Percentiles rank a stretch among this genome's conserved stretches.
Conservation (phyloP, 1,284 basidiomycete species). For the Blastosporella zonata region DNA sequence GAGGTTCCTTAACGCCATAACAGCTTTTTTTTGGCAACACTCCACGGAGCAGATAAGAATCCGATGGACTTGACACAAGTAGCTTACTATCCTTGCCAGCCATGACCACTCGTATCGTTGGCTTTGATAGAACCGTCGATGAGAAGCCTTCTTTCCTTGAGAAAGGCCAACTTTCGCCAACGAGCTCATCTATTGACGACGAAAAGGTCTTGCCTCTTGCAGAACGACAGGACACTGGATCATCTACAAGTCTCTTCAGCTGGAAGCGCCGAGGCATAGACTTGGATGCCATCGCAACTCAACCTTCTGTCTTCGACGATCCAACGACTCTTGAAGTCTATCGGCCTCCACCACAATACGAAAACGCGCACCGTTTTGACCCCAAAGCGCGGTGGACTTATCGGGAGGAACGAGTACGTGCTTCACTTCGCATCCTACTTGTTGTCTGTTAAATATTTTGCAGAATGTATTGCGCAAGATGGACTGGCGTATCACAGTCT, state of each 20-base stretch:
- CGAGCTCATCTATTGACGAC: constrained; percentile 19
- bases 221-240: constrained; percentile 7
- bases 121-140: constrained; percentile 5
- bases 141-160: constrained; percentile 22
- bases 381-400: constrained; percentile 69
- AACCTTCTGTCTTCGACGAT: constrained; percentile 60
- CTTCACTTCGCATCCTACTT: background rate
- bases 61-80: background rate
- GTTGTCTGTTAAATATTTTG: background rate
- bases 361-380: constrained; percentile 66
- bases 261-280: constrained; percentile 28
- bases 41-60: background rate
- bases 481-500: constrained; percentile 61
- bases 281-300: constrained; percentile 52
- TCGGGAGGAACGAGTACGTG: constrained; percentile 56
- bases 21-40: background rate
- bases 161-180: constrained; percentile 20
- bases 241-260: background rate
- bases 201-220: constrained; percentile 30
- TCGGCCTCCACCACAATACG: constrained; percentile 53
- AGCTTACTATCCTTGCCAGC: background rate
- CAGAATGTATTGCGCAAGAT: constrained; percentile 57
- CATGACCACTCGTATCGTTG: constrained; percentile 25
- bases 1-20: background rate
- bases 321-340: constrained; percentile 49